Percentiles rank a stretch among this genome's conserved stretches.
phyloP scores from a whole-genome alignment of 495 filamentous ascomycete genomes.

The Neurospora sp. region DNA sequence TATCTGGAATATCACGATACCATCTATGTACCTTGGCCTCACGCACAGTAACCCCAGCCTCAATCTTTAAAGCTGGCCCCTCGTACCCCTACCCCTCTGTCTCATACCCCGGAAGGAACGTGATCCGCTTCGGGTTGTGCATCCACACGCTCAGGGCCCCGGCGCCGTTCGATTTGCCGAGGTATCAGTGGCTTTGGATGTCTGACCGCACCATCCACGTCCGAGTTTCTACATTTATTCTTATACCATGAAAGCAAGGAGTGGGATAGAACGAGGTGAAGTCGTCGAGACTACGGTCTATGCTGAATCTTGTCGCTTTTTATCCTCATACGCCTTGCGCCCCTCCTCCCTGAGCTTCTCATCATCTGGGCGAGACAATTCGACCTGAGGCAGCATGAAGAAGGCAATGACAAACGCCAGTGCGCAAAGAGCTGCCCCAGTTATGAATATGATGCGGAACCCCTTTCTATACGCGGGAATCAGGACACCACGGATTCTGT shows the following conservation, averaged over 20 bases:
- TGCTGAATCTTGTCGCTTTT: background rate
- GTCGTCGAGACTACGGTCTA: background rate
- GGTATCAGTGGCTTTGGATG: no score
- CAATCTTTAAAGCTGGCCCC: no score
- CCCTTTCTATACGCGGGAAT: slow-evolving; percentile 39
- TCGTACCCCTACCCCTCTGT: no score
- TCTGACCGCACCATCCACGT: no score
- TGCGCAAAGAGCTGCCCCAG: slow-evolving; percentile 37
- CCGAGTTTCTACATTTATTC: no score
- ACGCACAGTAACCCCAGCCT: no score
- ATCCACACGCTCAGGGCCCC: no score
- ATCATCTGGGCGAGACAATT: slow-evolving; percentile 34
- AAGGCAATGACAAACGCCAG: slow-evolving; percentile 35
- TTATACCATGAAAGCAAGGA: no score
- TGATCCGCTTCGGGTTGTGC: no score
- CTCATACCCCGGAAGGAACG: no score
- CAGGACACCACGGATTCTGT: slow-evolving; percentile 27
- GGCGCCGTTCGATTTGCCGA: no score
- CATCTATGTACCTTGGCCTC: background rate
- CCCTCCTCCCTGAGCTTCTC: slow-evolving; percentile 39
- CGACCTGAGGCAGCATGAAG: slow-evolving; percentile 39
- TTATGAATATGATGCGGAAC: slow-evolving; percentile 41
- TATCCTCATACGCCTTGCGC: slow-evolving; percentile 10
- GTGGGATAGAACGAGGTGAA: no score
- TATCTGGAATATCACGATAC: background rate